Conservation (phyloP, 371 early-diverging fungal genomes). For the Blyttiomyces sp. region DNA sequence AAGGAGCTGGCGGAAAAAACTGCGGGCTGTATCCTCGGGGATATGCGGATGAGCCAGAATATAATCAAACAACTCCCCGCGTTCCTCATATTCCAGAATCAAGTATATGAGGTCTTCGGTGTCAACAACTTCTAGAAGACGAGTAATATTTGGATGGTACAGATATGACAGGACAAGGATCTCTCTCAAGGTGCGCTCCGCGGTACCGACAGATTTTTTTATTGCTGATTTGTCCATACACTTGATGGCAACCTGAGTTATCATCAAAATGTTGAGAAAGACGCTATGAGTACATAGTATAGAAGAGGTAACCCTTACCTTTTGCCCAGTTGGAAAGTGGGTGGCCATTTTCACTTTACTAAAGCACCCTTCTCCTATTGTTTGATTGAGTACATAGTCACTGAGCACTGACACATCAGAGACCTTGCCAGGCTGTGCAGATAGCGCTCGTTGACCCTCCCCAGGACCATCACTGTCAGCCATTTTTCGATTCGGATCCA, state of each 20-base stretch:
- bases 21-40: conserved; percentile 27
- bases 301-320: too few species aligned
- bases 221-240: conserved; percentile 26
- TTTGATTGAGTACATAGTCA: conserved; percentile 25
- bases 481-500: not conserved
- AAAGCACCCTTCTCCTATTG: conserved; percentile 44
- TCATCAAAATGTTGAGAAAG: not conserved
- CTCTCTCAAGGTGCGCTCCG: conserved; percentile 47
- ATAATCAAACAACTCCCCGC: conserved; percentile 49
- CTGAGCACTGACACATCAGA: conserved; percentile 14
- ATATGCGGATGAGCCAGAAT: conserved; percentile 23
- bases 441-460: not conserved
- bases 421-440: not conserved
- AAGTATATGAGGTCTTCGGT: conserved; percentile 38
- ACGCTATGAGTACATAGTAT: too few species aligned
- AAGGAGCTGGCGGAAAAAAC: conserved; percentile 34
- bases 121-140: conserved; percentile 55
- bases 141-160: conserved; percentile 50
- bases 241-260: conserved; percentile 35
- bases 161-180: conserved; percentile 50
- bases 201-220: conserved; percentile 8
- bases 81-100: conserved; percentile 44
- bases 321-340: conserved; percentile 36
- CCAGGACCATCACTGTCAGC: not conserved
- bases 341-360: conserved; percentile 42